These are phyloP conservation scores for Pyrenula aspistea DNA, from an alignment of 495 filamentous ascomycete species.

Conservation along the genomic window DNA sequence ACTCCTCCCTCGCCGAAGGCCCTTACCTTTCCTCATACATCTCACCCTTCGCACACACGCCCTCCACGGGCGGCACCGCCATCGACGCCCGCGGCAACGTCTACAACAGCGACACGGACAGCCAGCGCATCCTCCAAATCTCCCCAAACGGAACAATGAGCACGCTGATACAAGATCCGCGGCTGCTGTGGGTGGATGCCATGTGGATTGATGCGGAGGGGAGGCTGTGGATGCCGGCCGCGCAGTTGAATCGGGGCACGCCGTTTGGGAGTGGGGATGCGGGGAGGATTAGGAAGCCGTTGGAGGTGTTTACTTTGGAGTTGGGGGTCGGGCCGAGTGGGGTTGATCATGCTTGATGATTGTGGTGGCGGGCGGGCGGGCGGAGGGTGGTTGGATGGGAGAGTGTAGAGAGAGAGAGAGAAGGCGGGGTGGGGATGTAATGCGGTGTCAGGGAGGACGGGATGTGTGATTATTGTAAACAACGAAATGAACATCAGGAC, in stretches of 20 bases:
- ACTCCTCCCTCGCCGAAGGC: not conserved
- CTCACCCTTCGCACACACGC: slow-evolving; percentile 15
- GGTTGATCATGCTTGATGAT: not conserved
- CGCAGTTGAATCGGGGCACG: slow-evolving; percentile 8
- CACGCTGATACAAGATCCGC: slow-evolving; percentile 15
- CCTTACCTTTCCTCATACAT: slow-evolving; percentile 4
- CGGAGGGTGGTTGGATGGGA: too few species aligned
- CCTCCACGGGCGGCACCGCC: slow-evolving; percentile 16
- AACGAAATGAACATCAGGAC: too few species aligned
- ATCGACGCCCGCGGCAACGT: slow-evolving; percentile 19
- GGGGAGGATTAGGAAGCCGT: not conserved
- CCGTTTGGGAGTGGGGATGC: not conserved
- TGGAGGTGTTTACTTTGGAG: not conserved
- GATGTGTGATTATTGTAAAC: too few species aligned
- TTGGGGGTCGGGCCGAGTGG: not conserved
- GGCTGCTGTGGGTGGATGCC: slow-evolving; percentile 17
- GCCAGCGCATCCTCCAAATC: slow-evolving; percentile 16
- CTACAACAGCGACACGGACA: slow-evolving; percentile 14
- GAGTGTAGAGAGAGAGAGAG: too few species aligned
- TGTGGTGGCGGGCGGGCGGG: too few species aligned
- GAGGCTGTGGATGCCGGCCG: slow-evolving; percentile 17
- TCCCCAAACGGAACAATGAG: slow-evolving; percentile 1
- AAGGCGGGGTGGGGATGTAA: too few species aligned
- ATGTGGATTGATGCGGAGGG: slow-evolving; percentile 17
- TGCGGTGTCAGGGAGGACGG: too few species aligned